A percentile compares a stretch with the other conserved stretches of the same genome.
These are phyloP conservation scores for Colletotrichum tropicale DNA, from an alignment of 2,329 filamentous ascomycete species.

Conservation along the genomic window DNA sequence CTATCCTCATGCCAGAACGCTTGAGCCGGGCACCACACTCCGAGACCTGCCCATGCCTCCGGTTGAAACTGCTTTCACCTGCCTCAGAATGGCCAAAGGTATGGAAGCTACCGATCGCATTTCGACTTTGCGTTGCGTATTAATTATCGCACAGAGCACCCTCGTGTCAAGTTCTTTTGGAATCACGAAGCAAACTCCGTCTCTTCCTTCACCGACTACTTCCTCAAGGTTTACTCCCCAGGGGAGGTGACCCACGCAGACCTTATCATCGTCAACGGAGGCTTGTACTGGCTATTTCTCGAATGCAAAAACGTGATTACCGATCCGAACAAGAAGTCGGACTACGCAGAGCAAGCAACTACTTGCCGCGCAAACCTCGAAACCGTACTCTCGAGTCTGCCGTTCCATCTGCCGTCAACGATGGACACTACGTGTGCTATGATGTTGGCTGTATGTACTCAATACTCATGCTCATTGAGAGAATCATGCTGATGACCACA, in stretches of 20 bases:
- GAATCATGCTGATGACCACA: neutral
- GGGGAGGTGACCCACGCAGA: conserved; percentile 20
- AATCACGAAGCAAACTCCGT: neutral
- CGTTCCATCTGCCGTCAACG: conserved; percentile 21
- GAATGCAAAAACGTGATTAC: conserved; percentile 19
- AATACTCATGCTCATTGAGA: neutral
- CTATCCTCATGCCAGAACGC: neutral
- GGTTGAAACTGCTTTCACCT: conserved; percentile 12
- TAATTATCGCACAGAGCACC: neutral
- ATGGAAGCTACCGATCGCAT: neutral
- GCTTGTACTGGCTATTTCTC: conserved; percentile 25
- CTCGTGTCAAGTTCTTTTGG: neutral
- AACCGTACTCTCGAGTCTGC: conserved; percentile 23
- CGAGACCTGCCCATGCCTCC: conserved; percentile 19
- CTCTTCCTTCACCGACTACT: conserved; percentile 22
- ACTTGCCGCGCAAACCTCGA: conserved; percentile 25
- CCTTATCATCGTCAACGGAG: conserved; percentile 24
- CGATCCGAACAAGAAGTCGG: neutral
- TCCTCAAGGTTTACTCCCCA: conserved; percentile 25
- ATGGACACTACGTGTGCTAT: conserved; percentile 22
- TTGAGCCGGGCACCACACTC: neutral
- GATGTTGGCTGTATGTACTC: conserved; percentile 21
- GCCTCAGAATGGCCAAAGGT: conserved; percentile 18
- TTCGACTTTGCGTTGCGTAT: no score
- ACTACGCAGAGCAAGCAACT: conserved; percentile 19